phyloP scores from a whole-genome alignment of 2,329 filamentous ascomycete species.

The Botrytis fragariae region DNA sequence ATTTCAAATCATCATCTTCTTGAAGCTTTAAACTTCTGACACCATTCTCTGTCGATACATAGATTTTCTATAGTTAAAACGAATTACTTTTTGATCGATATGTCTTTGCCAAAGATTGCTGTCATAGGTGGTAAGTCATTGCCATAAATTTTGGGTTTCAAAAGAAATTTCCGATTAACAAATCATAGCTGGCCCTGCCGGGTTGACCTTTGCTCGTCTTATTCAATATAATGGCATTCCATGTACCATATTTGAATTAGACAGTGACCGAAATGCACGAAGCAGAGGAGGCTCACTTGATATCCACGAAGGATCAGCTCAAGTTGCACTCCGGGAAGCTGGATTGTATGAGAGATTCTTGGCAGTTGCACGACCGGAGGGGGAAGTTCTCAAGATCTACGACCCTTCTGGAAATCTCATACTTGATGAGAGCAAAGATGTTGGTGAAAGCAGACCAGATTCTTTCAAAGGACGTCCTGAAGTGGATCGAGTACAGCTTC shows the following conservation, averaged over 20 bases:
- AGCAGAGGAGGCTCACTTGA: conserved; percentile 46
- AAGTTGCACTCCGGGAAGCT: conserved; percentile 34
- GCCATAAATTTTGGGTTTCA: conserved; percentile 41
- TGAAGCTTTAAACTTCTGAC: background rate
- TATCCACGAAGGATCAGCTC: conserved; percentile 41
- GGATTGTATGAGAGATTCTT: conserved; percentile 34
- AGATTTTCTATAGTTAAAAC: background rate
- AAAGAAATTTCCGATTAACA: background rate
- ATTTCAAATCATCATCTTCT: conserved; percentile 3
- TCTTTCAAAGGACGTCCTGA: conserved; percentile 27
- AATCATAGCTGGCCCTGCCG: conserved; percentile 38
- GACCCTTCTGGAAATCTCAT: conserved; percentile 34
- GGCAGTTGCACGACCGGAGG: conserved; percentile 29
- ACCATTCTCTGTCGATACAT: background rate
- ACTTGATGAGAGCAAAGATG: conserved; percentile 24
- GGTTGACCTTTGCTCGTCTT: conserved; percentile 38
- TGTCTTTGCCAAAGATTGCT: conserved; percentile 13
- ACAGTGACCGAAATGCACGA: conserved; percentile 23
- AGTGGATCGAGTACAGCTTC: conserved; percentile 32
- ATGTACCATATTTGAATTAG: conserved; percentile 37
- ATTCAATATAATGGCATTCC: conserved; percentile 34
- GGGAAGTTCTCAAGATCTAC: conserved; percentile 28
- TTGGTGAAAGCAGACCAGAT: conserved; percentile 24
- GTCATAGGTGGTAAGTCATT: conserved; percentile 9
- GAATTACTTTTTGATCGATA: background rate